Conservation (phyloP, 495 filamentous ascomycete species). For the Hypoxylon lienhwacheense region DNA sequence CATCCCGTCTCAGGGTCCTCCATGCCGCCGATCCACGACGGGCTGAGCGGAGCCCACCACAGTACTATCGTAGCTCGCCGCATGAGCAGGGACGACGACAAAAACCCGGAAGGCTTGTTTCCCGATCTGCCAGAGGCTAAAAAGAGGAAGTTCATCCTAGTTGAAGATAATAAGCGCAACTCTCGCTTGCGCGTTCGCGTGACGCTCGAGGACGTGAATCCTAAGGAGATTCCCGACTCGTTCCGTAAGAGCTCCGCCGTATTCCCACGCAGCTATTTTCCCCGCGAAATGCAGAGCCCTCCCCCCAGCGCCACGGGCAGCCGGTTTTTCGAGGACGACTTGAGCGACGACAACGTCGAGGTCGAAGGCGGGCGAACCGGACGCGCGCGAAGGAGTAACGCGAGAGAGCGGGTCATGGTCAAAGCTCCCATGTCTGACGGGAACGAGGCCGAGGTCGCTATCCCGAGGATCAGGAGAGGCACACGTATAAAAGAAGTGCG, state of each 20-base stretch:
- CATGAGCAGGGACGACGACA: constrained; percentile 41
- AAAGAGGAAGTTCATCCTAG: constrained; percentile 92
- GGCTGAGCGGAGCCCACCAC: constrained; percentile 58
- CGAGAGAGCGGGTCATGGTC: constrained; percentile 56
- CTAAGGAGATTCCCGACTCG: constrained; percentile 91
- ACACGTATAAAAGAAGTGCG: constrained; percentile 76
- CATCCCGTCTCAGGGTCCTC: constrained; percentile 57
- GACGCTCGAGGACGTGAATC: constrained; percentile 82
- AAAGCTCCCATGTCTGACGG: constrained; percentile 76
- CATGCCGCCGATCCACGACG: constrained; percentile 71
- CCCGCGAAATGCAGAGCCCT: constrained; percentile 81
- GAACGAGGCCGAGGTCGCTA: constrained; percentile 56
- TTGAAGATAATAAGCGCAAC: constrained; percentile 80
- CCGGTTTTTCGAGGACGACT: constrained; percentile 66
- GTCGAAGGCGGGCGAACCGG: constrained; percentile 54
- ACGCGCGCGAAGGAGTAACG: constrained; percentile 38
- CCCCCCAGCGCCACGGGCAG: constrained; percentile 65
- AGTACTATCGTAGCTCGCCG: constrained; percentile 41
- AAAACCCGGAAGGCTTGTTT: constrained; percentile 69
- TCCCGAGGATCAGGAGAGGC: constrained; percentile 68
- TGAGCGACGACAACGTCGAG: constrained; percentile 47
- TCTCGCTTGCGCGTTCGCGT: constrained; percentile 82
- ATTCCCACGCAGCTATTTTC: constrained; percentile 86
- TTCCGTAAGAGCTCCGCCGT: constrained; percentile 87
- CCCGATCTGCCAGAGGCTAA: constrained; percentile 83